These are phyloP conservation scores for Wickerhamomyces strasburgensis DNA, from an alignment of 805 yeast species.

Conservation along the genomic window DNA sequence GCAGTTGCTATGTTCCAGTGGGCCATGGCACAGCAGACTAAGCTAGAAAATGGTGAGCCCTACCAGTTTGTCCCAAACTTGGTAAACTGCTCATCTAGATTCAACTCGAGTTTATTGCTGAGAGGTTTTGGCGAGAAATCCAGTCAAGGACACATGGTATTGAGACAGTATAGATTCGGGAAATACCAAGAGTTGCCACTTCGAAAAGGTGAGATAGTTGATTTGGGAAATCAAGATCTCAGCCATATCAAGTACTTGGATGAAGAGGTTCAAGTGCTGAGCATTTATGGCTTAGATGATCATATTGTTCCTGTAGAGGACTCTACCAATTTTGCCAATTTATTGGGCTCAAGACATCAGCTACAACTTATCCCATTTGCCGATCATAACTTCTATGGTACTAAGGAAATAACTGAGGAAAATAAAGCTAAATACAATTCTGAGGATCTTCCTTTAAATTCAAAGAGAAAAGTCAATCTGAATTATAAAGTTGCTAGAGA, in stretches of 20 bases:
- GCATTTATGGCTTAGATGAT: conserved; percentile 71
- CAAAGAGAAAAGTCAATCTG: conserved; percentile 51
- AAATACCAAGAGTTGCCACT: conserved; percentile 36
- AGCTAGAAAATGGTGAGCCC: conserved; percentile 27
- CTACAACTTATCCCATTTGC: conserved; percentile 60
- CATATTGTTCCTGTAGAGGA: conserved; percentile 61
- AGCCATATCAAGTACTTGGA: conserved; percentile 36
- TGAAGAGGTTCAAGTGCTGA: conserved; percentile 47
- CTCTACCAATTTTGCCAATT: conserved; percentile 51
- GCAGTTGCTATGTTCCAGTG: conserved; percentile 69
- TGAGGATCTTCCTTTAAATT: conserved; percentile 37
- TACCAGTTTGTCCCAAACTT: conserved; percentile 55
- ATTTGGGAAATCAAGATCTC: conserved; percentile 46
- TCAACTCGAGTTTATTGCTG: conserved; percentile 25
- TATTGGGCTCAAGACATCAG: conserved; percentile 50
- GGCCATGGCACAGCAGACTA: conserved; percentile 44
- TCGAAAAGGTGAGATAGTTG: conserved; percentile 45
- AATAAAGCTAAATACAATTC: conserved; percentile 30
- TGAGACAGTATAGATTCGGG: conserved; percentile 48
- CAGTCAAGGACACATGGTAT: conserved; percentile 31
- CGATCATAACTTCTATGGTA: conserved; percentile 77
- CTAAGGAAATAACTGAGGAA: conserved; percentile 31
- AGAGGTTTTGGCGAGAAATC: conserved; percentile 10
- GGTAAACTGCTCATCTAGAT: conserved; percentile 73
- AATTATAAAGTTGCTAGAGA: conserved; percentile 45